Base-by-base conservation (phyloP, 768 basidiomycete species). In the Suillus lakei region DNA sequence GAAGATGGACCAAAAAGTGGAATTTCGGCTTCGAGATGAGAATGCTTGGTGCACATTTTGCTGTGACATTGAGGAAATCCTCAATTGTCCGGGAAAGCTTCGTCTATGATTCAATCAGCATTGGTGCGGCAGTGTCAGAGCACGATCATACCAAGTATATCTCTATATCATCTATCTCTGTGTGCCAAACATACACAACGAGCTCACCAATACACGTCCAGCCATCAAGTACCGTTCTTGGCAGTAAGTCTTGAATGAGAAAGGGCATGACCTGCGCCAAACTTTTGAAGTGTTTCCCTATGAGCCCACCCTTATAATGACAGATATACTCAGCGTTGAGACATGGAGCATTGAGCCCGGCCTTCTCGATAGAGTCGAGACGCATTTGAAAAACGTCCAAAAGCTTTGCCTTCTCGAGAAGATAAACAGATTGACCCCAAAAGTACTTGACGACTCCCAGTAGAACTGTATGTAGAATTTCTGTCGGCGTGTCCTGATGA, bases 161-260 rank as follows among this genome's bases (percentile, higher is more conserved):
- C 5, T 79, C 72, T 21, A 71, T 70, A 55, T 84, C 68, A 0
- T 65, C 51, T 21, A 85, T 84, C 64, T 77, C 74, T 0, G 76
- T 74, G 12, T 81, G 67, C 84, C 84, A 85, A 0, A 85, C 68
- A 0, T 83, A 70, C 0, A 81, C 77, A 0, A 73, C 55, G 0
- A 84, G 74, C 12, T 75, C 71, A 0, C 80, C 80, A 16, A 80
- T 68, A 0, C 77, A 70, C 13, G 74, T 74, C 43, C 76, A 79
- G 0, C 78, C 66, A 8, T 61, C 12, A 26, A 81, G 76, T 1
- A 74, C 71, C 2, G 5, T 43, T 0, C 39, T 3, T 7, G 71
- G 67, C 0, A 76, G 69, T 5, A 84, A 70, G 23, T 80, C 75
- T 23, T 81, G 72, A 0, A 79, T 62, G 0, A 74, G 60, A 50